A percentile compares a stretch with the other conserved stretches of the same genome.
These are phyloP conservation scores for Colletotrichum sp. DNA, from an alignment of 2,329 filamentous ascomycete genomes.

Conservation along the genomic window DNA sequence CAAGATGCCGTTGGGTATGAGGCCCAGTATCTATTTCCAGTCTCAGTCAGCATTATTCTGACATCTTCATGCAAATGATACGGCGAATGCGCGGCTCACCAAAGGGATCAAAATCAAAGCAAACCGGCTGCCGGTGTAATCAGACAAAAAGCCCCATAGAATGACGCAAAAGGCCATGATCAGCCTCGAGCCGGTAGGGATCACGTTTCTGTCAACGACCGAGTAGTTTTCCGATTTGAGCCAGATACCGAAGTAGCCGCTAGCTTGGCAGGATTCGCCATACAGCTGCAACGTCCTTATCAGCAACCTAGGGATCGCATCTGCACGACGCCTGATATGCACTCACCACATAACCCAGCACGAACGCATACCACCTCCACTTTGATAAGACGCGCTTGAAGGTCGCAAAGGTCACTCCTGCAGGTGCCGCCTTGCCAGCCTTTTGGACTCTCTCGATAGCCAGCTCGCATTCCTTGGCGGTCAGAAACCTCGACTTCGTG, in stretches of 20 bases:
- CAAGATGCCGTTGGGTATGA: conserved; percentile 6
- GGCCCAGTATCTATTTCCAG: not conserved
- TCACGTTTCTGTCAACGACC: conserved; percentile 26
- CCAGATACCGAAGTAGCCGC: conserved; percentile 27
- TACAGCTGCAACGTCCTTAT: not conserved
- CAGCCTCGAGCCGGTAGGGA: conserved; percentile 27
- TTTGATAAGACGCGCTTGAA: conserved; percentile 20
- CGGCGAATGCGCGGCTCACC: not conserved
- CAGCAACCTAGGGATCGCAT: not conserved
- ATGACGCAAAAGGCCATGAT: conserved; percentile 23
- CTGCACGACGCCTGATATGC: not conserved
- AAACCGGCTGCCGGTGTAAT: conserved; percentile 15
- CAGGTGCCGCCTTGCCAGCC: conserved; percentile 20
- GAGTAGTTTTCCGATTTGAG: conserved; percentile 28
- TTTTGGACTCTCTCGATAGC: conserved; percentile 9
- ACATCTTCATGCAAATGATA: not conserved
- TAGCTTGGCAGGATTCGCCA: conserved; percentile 1
- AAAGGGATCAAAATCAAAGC: not conserved
- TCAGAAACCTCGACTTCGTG: not conserved
- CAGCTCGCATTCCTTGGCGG: conserved; percentile 1
- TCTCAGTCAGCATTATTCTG: not conserved
- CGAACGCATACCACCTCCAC: conserved; percentile 23
- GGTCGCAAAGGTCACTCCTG: conserved; percentile 17
- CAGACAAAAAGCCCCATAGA: conserved; percentile 27
- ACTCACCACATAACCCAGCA: conserved; percentile 24